Percentiles rank a stretch among this genome's conserved stretches.
phyloP scores from a whole-genome alignment of 371 early-diverging fungal species.

The Massospora cicadina region DNA sequence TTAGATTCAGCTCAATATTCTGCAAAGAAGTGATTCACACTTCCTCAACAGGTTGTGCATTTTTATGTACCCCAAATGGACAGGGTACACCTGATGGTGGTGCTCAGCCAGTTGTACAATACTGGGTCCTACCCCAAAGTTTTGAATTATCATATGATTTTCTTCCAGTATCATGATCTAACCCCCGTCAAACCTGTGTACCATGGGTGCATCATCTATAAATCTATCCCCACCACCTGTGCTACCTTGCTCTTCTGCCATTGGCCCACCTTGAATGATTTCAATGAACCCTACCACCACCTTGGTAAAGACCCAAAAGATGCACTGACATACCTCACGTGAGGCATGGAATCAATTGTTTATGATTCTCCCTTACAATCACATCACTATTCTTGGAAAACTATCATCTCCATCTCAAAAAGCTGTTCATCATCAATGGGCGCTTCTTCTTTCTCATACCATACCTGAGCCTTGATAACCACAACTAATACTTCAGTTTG shows the following conservation, averaged over 20 bases:
- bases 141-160: conserved; percentile 16
- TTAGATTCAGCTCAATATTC: conserved; percentile 33
- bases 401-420: conserved; percentile 10
- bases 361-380: conserved; percentile 4
- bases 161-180: conserved; percentile 12
- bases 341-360: conserved; percentile 3
- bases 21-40: conserved; percentile 16
- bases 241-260: conserved; percentile 12
- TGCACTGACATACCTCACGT: conserved; percentile 15
- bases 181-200: conserved; percentile 12
- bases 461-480: conserved; percentile 13
- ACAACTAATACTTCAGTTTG: conserved; percentile 13
- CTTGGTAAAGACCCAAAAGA: conserved; percentile 7
- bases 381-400: conserved; percentile 16
- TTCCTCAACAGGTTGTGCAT: conserved; percentile 12
- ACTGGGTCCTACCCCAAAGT: conserved; percentile 15
- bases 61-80: conserved; percentile 9
- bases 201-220: conserved; percentile 18
- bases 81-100: conserved; percentile 13
- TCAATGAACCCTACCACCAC: conserved; percentile 13
- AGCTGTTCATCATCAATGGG: conserved; percentile 19
- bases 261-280: conserved; percentile 13
- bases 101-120: conserved; percentile 21
- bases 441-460: conserved; percentile 19
- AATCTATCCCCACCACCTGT: conserved; percentile 16